phyloP scores from a whole-genome alignment of 139 green algal genomes.

The Chlorella ohadii region DNA sequence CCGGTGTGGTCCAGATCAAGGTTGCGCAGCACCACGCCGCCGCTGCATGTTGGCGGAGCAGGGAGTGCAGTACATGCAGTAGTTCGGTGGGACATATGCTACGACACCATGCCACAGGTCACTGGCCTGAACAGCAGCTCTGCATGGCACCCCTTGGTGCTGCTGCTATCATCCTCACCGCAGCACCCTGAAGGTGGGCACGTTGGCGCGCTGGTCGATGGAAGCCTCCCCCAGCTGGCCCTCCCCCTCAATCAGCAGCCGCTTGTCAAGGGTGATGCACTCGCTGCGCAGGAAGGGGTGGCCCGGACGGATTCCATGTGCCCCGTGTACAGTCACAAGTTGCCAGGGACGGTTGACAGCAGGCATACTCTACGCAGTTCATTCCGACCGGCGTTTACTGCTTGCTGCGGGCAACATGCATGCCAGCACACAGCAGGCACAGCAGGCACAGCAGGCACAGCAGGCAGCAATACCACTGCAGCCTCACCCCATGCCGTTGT shows the following conservation, averaged over 20 bases:
- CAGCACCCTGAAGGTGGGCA: slow-evolving; percentile 62
- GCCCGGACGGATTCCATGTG: too few relatives aligned
- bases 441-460: too few relatives aligned
- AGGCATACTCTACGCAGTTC: too few relatives aligned
- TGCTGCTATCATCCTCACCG: neutral
- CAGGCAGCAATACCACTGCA: neutral
- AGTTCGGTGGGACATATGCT: too few relatives aligned
- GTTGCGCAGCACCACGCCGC: slow-evolving; percentile 59
- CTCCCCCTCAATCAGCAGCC: slow-evolving; percentile 71
- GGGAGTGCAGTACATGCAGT: neutral
- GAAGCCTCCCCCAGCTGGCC: slow-evolving; percentile 61
- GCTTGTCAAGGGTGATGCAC: slow-evolving; percentile 58
- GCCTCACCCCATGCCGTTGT: slow-evolving; percentile 70
- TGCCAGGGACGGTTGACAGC: too few relatives aligned
- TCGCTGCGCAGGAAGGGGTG: slow-evolving; percentile 27
- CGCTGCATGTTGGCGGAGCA: neutral
- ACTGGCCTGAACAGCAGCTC: too few relatives aligned
- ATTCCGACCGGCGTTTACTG: too few relatives aligned
- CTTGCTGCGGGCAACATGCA: too few relatives aligned
- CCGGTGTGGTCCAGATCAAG: slow-evolving; percentile 73
- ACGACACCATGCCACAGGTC: too few relatives aligned
- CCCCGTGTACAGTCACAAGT: too few relatives aligned
- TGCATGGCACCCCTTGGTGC: neutral
- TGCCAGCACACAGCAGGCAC: too few relatives aligned
- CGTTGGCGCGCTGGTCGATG: slow-evolving; percentile 70